phyloP scores from a whole-genome alignment of 495 filamentous ascomycete genomes.

The Aspergillus campestris region DNA sequence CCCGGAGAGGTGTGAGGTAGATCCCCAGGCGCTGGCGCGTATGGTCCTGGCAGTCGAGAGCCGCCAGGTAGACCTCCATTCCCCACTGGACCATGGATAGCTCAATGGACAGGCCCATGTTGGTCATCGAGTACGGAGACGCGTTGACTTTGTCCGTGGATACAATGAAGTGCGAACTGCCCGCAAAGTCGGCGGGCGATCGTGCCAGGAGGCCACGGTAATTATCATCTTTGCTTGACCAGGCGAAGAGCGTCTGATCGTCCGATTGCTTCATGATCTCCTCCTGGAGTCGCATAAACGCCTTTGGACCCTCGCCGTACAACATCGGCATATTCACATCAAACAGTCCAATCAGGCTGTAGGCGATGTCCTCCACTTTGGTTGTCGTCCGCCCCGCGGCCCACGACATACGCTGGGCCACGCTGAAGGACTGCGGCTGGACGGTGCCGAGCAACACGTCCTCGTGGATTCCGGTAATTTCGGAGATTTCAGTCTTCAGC shows the following conservation, averaged over 20 bases:
- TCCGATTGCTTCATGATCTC: slow-evolving; percentile 16
- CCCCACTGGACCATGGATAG: no score
- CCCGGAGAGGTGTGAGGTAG: no score
- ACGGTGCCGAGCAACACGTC: slow-evolving; percentile 2
- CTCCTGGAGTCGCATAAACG: slow-evolving; percentile 26
- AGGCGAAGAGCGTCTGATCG: slow-evolving; percentile 3
- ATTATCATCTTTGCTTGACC: background rate
- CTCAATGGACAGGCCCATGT: no score
- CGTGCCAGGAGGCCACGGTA: no score
- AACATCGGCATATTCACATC: slow-evolving; percentile 36
- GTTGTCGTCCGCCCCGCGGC: slow-evolving; percentile 22
- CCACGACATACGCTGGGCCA: slow-evolving; percentile 35
- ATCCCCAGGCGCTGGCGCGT: no score
- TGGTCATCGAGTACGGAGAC: no score
- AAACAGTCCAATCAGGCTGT: slow-evolving; percentile 37
- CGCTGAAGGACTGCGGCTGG: background rate
- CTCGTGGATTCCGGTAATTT: slow-evolving; percentile 18
- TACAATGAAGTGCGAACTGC: no score
- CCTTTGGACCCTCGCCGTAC: slow-evolving; percentile 32
- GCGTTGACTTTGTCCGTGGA: no score
- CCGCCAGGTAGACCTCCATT: no score
- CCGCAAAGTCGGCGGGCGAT: no score
- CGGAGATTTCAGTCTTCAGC: slow-evolving; percentile 13
- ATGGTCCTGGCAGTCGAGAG: no score
- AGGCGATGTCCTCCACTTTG: slow-evolving; percentile 30